Conservation (phyloP, 306 rosid genomes). For the Dryas alaskensis region DNA sequence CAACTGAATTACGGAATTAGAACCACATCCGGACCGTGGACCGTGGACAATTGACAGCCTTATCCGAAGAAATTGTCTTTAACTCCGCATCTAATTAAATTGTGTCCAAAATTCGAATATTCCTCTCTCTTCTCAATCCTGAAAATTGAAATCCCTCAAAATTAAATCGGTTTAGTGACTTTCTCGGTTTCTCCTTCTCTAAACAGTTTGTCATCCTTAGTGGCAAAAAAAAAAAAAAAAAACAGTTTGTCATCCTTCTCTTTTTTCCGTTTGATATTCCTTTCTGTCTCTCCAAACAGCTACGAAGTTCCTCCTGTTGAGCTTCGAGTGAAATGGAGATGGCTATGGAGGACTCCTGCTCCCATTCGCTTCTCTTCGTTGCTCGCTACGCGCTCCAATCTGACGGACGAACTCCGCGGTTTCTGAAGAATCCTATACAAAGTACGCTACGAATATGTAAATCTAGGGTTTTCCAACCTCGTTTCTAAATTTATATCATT, state of each 20-base stretch:
- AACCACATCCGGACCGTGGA: too few species aligned
- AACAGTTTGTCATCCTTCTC: neutral
- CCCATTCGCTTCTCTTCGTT: conserved; percentile 43
- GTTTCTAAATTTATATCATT: conserved; percentile 24
- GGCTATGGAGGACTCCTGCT: conserved; percentile 59
- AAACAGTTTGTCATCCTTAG: neutral
- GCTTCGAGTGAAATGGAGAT: conserved; percentile 56
- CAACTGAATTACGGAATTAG: too few species aligned
- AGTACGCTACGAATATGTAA: conserved; percentile 53
- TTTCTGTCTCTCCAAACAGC: conserved; percentile 19
- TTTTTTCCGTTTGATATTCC: conserved; percentile 6
- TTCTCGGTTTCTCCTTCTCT: too few species aligned
- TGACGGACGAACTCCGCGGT: conserved; percentile 53
- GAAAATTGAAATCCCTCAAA: too few species aligned
- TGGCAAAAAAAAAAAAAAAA: too few species aligned
- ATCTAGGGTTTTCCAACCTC: conserved; percentile 34
- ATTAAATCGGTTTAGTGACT: too few species aligned
- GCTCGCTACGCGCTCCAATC: conserved; percentile 42
- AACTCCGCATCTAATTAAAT: too few species aligned
- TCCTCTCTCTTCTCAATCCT: too few species aligned
- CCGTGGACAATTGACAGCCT: too few species aligned
- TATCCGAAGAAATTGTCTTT: too few species aligned
- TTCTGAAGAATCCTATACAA: conserved; percentile 53
- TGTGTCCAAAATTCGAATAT: too few species aligned
- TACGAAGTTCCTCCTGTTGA: neutral